A percentile compares a stretch with the other conserved stretches of the same genome.
phyloP scores from a whole-genome alignment of 2,329 filamentous ascomycete genomes.

The Herpotrichia juniperi region DNA sequence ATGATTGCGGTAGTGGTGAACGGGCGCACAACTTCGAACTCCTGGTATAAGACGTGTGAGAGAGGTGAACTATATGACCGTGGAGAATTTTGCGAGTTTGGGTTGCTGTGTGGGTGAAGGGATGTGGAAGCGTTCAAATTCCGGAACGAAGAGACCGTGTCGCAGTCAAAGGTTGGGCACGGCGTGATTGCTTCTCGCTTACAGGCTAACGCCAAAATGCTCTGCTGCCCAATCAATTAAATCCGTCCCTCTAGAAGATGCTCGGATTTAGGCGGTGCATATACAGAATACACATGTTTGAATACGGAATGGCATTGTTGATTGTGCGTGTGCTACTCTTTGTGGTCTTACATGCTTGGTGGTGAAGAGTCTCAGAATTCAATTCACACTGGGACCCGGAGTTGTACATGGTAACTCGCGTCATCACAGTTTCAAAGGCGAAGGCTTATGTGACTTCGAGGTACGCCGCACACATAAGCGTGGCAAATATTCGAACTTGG shows the following conservation, averaged over 20 bases:
- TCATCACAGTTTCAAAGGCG: conserved; percentile 1
- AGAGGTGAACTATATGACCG: background rate
- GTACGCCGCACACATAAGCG: background rate
- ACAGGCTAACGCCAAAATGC: conserved; percentile 25
- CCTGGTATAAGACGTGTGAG: conserved; percentile 1
- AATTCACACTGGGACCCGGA: background rate
- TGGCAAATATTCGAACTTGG: background rate
- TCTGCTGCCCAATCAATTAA: conserved; percentile 36
- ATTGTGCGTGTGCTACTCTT: background rate
- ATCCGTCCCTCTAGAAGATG: conserved; percentile 7
- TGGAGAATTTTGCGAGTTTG: conserved; percentile 9
- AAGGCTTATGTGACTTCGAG: background rate
- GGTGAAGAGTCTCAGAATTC: background rate
- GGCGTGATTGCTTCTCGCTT: conserved; percentile 22
- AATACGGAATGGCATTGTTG: background rate
- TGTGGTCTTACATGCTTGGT: background rate
- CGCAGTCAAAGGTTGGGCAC: conserved; percentile 35
- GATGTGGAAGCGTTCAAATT: conserved; percentile 13
- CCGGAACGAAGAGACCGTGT: conserved; percentile 23
- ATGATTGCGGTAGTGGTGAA: conserved; percentile 32
- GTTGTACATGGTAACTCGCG: background rate
- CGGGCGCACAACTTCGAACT: background rate
- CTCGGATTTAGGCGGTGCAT: background rate
- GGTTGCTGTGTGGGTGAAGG: conserved; percentile 11
- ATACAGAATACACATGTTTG: background rate